Conservation (phyloP, 345 rosid genomes). For the Citrus cavaleriei region DNA sequence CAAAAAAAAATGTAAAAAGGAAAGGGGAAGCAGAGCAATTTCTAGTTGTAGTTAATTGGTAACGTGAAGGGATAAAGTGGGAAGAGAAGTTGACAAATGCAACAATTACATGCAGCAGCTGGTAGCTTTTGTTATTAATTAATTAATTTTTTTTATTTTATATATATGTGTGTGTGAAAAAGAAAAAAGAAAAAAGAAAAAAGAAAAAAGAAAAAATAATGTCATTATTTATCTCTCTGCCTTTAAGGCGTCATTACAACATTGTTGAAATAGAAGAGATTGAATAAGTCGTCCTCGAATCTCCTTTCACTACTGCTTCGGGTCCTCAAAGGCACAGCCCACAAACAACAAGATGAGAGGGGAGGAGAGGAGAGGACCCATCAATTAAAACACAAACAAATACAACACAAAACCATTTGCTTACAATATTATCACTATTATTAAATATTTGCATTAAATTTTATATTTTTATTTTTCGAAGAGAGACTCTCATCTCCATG, state of each 20-base stretch:
- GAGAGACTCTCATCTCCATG: slow-evolving; percentile 4
- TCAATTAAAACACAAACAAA: not conserved
- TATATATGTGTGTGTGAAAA: no score
- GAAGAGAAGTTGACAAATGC: not conserved
- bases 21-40: not conserved
- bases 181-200: not conserved
- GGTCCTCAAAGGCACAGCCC: slow-evolving; percentile 29
- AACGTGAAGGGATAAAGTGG: slow-evolving; percentile 3
- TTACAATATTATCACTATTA: not conserved
- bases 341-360: not conserved
- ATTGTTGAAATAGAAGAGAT: not conserved
- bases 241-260: slow-evolving; percentile 4
- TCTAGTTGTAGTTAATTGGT: not conserved
- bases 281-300: slow-evolving; percentile 36
- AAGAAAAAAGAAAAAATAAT: not conserved
- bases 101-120: slow-evolving; percentile 44
- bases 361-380: slow-evolving; percentile 19
- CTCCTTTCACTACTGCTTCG: slow-evolving; percentile 28
- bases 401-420: not conserved
- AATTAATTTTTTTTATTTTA: no score
- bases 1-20: not conserved
- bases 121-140: slow-evolving; percentile 33
- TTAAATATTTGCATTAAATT: no score
- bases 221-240: not conserved
- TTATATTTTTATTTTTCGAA: no score